A percentile compares a stretch with the other conserved stretches of the same genome.
These are phyloP conservation scores for Melanomma pulvis-pyrius DNA, from an alignment of 495 filamentous ascomycete species.

Conservation along the genomic window DNA sequence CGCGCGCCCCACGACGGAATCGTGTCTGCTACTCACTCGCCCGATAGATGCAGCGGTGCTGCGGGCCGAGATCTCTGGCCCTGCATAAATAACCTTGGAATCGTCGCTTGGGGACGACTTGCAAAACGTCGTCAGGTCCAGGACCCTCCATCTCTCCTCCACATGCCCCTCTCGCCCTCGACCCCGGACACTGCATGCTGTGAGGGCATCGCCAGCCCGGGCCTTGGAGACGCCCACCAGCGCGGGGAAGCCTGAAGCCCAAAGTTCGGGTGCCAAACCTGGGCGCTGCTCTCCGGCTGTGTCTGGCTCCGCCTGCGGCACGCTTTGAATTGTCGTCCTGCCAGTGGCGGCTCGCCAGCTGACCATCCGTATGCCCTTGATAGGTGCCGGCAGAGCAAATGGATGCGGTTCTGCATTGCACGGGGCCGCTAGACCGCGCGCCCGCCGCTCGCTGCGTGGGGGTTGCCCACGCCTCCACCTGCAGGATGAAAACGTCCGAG, in stretches of 20 bases:
- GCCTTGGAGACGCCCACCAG: not conserved
- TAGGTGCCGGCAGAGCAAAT: not conserved
- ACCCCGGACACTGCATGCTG: not conserved
- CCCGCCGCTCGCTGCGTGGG: not conserved
- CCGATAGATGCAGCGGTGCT: slow-evolving; percentile 1
- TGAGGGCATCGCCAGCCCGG: not conserved
- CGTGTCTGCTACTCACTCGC: not conserved
- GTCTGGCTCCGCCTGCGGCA: not conserved
- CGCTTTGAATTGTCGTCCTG: not conserved
- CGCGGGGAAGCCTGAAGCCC: not conserved
- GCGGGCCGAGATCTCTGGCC: slow-evolving; percentile 22
- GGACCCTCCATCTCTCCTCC: slow-evolving; percentile 2
- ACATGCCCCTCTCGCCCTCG: not conserved
- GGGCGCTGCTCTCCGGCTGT: not conserved
- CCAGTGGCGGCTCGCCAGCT: not conserved
- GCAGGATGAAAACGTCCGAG: not conserved
- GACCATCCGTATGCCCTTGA: not conserved
- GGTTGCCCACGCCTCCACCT: no score
- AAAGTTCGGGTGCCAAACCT: not conserved
- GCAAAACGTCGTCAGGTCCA: not conserved
- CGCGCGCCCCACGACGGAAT: not conserved
- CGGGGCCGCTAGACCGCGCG: not conserved
- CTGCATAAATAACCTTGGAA: slow-evolving; percentile 8
- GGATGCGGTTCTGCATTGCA: not conserved
- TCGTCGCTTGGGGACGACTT: not conserved